Evolutionary conservation across 2,329 filamentous ascomycete genomes (phyloP).

Genomic region (Eutypa lata): DNA sequence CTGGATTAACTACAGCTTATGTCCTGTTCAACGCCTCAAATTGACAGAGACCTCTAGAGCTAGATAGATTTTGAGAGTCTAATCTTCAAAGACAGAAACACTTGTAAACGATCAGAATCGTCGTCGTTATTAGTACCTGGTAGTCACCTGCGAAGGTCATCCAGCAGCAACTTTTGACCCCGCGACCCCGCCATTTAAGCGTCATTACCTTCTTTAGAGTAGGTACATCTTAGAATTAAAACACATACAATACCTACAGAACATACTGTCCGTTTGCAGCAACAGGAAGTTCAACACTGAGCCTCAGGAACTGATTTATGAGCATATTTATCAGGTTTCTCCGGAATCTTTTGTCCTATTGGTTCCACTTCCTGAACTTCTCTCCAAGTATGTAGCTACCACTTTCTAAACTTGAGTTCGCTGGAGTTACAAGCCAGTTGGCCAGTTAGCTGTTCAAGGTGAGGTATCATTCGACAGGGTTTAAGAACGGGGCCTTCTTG

Average conservation of each 20-base stretch:
- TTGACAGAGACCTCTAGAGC: too few relatives aligned
- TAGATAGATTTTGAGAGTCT: too few relatives aligned
- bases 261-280: not conserved
- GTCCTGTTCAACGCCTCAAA: too few relatives aligned
- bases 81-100: not conserved
- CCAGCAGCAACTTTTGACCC: slow-evolving; percentile 5
- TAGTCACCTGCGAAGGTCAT: not conserved
- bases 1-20: too few relatives aligned
- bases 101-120: too few relatives aligned
- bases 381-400: too few relatives aligned
- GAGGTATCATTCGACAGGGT: not conserved
- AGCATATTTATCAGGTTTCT: not conserved
- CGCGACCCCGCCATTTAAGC: slow-evolving; percentile 18
- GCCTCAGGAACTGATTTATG: not conserved
- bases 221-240: not conserved
- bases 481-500: not conserved
- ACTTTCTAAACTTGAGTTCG: too few relatives aligned
- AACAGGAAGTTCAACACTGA: not conserved
- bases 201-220: slow-evolving; percentile 9
- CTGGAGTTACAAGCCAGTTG: not conserved
- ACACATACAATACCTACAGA: too few relatives aligned
- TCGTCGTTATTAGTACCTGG: not conserved
- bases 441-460: not conserved
- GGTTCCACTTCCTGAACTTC: not conserved
- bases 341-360: not conserved